Conservation (phyloP, 2,329 filamentous ascomycete genomes). For the Ceratocystis variospora region DNA sequence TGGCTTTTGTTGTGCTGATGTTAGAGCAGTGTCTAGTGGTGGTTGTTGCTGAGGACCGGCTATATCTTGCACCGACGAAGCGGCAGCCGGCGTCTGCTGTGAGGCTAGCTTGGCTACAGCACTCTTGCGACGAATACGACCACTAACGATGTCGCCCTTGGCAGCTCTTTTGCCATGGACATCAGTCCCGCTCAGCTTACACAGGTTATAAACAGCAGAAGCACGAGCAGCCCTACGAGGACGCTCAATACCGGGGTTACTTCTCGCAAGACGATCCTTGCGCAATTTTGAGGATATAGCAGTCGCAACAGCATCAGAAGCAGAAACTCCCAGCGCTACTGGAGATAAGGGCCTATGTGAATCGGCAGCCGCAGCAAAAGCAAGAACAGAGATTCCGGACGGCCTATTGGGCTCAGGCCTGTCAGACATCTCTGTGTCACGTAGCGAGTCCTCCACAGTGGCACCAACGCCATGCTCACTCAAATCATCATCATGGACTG, state of each 20-base stretch:
- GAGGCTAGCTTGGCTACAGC: neutral
- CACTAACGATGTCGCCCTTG: constrained; percentile 36
- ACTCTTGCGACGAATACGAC: constrained; percentile 30
- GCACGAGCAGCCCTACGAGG: constrained; percentile 21
- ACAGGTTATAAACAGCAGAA: constrained; percentile 44
- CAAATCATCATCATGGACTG: constrained; percentile 29
- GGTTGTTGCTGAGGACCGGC: constrained; percentile 25
- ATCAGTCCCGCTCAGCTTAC: constrained; percentile 47
- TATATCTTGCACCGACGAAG: neutral
- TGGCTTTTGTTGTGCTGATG: constrained; percentile 13
- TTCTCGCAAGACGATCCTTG: neutral
- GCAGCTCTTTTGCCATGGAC: constrained; percentile 44
- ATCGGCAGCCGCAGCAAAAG: neutral
- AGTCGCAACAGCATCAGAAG: neutral
- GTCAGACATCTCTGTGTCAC: neutral
- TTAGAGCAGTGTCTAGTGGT: constrained; percentile 23
- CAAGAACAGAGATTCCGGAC: no score
- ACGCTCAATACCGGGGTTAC: constrained; percentile 8
- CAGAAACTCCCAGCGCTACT: neutral
- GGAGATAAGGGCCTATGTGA: no score
- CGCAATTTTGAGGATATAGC: constrained; percentile 21
- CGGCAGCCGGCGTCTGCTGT: neutral
- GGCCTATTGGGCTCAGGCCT: neutral
- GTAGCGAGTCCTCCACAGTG: constrained; percentile 31
- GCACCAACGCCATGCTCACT: constrained; percentile 37